A percentile compares a stretch with the other conserved stretches of the same genome.
Evolutionary conservation across 768 basidiomycete genomes (phyloP).

Genomic region (Tubosaeta brunneosetosa): DNA sequence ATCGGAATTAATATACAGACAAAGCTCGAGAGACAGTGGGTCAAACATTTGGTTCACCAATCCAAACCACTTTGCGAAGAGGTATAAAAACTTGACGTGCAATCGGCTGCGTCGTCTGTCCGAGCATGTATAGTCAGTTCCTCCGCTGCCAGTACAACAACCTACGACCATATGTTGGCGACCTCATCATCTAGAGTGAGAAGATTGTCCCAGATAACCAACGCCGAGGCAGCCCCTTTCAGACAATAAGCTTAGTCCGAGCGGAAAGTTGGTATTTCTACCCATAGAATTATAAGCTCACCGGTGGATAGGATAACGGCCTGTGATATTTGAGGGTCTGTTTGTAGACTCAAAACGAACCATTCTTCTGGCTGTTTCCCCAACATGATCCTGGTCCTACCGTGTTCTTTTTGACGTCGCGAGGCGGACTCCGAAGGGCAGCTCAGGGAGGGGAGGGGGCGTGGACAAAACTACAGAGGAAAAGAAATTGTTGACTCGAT

Average conservation of each 20-base stretch:
- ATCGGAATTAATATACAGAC: conserved; percentile 1
- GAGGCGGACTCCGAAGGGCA: too few species aligned
- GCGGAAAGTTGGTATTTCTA: neutral
- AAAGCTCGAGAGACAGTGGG: neutral
- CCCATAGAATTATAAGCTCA: conserved; percentile 1
- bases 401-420: too few species aligned
- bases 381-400: neutral
- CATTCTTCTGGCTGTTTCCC: neutral
- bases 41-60: conserved; percentile 13
- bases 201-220: conserved; percentile 15
- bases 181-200: conserved; percentile 17
- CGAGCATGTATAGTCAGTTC: neutral
- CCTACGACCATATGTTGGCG: conserved; percentile 20
- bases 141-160: neutral
- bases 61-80: conserved; percentile 23
- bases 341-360: neutral
- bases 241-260: neutral
- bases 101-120: conserved; percentile 6
- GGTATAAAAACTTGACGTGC: conserved; percentile 18
- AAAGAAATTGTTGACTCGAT: too few species aligned
- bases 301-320: conserved; percentile 6
- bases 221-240: conserved; percentile 6
- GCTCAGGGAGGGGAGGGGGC: too few species aligned
- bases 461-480: too few species aligned
- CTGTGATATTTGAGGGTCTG: conserved; percentile 1